These are phyloP conservation scores for Albizia julibrissin DNA, from an alignment of 306 rosid species.

Conservation along the genomic window DNA sequence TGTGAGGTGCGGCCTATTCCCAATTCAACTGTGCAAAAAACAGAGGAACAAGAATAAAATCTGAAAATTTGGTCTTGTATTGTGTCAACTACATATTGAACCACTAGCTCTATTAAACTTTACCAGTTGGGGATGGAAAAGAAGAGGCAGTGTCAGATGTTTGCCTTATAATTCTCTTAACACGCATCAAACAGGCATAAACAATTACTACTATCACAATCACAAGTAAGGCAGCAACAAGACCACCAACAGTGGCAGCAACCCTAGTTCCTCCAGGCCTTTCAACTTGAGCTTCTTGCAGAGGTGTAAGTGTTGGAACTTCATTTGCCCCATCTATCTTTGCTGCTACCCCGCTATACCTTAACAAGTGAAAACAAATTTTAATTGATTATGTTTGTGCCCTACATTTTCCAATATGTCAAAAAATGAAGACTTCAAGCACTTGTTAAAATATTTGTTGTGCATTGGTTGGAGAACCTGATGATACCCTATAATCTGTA, in stretches of 20 bases:
- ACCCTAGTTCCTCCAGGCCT: constrained; percentile 36
- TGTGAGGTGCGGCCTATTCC: constrained; percentile 48
- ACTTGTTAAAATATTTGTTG: neutral
- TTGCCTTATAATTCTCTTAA: constrained; percentile 44
- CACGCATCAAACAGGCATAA: constrained; percentile 50
- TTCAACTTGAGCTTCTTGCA: constrained; percentile 39
- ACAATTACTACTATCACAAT: constrained; percentile 41
- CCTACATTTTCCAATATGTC: neutral
- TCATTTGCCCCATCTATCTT: constrained; percentile 41
- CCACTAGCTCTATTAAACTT: constrained; percentile 14
- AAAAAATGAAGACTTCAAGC: neutral
- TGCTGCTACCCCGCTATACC: constrained; percentile 23
- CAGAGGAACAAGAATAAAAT: neutral
- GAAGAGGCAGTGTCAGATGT: constrained; percentile 68
- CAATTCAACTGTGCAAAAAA: constrained; percentile 51
- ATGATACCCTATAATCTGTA: neutral
- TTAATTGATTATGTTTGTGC: neutral
- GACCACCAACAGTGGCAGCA: constrained; percentile 53
- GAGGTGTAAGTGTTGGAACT: constrained; percentile 54
- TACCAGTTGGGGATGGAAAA: constrained; percentile 57
- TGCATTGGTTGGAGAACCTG: neutral
- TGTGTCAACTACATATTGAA: neutral
- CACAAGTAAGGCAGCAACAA: constrained; percentile 48
- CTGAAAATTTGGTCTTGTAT: neutral
- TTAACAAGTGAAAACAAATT: neutral